A percentile compares a stretch with the other conserved stretches of the same genome.
phyloP scores from a whole-genome alignment of 371 early-diverging fungal genomes.

The Amoeboaphelidium occidentale region DNA sequence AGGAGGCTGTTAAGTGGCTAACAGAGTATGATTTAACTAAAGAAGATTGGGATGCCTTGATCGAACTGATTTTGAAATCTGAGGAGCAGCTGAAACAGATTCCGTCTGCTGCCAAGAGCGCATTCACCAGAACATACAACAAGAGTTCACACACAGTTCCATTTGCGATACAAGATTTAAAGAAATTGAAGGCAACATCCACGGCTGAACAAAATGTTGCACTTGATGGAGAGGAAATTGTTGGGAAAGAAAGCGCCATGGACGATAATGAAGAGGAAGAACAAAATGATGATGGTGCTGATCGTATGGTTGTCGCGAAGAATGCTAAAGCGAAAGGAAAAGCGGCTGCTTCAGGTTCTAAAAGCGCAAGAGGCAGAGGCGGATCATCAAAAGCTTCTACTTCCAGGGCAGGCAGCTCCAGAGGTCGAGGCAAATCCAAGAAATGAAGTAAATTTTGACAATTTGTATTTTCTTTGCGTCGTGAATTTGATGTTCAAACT shows the following conservation, averaged over 20 bases:
- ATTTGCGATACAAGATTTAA: neutral
- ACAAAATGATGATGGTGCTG: neutral
- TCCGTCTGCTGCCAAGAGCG: constrained; percentile 36
- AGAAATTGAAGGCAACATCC: neutral
- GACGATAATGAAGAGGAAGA: neutral
- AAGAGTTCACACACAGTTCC: neutral
- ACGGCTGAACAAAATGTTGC: neutral
- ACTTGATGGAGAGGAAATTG: neutral
- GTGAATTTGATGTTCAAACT: no score
- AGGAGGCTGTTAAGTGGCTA: constrained; percentile 51
- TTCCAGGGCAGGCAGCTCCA: neutral
- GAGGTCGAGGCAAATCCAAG: no score
- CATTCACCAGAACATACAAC: constrained; percentile 46
- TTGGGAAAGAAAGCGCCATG: neutral
- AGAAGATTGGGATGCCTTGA: constrained; percentile 62
- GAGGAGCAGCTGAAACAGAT: constrained; percentile 23
- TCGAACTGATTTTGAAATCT: constrained; percentile 39
- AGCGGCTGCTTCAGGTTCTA: neutral
- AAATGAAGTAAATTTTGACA: no score
- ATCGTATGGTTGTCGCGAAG: neutral
- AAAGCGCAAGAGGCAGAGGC: neutral
- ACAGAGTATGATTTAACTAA: constrained; percentile 63
- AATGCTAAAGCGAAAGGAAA: neutral
- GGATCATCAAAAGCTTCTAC: neutral
- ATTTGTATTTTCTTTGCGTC: no score